Base-by-base conservation (phyloP, 2,329 filamentous ascomycete species). In the Cladosporium sphaerospermum region DNA sequence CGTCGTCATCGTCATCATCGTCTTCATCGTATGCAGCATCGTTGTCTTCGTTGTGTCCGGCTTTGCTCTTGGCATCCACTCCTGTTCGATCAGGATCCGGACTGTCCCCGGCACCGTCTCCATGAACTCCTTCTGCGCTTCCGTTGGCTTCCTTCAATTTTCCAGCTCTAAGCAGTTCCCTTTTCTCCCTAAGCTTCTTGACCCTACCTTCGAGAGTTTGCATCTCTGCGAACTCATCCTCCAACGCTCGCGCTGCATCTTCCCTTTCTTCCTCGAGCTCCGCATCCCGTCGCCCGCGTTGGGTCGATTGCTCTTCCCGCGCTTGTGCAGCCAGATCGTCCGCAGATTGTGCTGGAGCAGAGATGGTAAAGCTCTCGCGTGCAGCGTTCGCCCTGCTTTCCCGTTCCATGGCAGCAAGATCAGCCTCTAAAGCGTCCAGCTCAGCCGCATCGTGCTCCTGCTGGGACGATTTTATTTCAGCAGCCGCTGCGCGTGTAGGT, bases 391-490 rank as follows among this genome's bases (percentile, higher is more conserved):
- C 56, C 52, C 16, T 57, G 71, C 68, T 64, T 14, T 49, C 52
- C 40, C 41, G 36, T 50, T 67, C 64, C 45, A 66, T 53, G 14
- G 58, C 59, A 7, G 83, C 85, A 52, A 95, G 83, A 51, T 95
- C 88, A 2, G 87, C 86, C 67, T 96, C 86, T 65, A 95, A 95
- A 8, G 88, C 88, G 2, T 88, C 83, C 8, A 88, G 71, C 39
- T 73, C 71, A 11, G 76, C 72, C 10, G 16, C 78, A 53, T 71
- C 71, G 37, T 68, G 64, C 16, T 67, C 59, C 4, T 19, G 19
- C 2, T 28, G 23, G 8, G 32, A 28, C 4, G 67, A 65, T 7
- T 44, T 3, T 3, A 53, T 44, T 16, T 14, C 6, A 4, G 33
- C 33, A 14, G 7, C 37, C n/a, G 23, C 14, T 7, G 47, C 48